phyloP scores from a whole-genome alignment of 2,329 filamentous ascomycete species.

The Fusarium equiseti region DNA sequence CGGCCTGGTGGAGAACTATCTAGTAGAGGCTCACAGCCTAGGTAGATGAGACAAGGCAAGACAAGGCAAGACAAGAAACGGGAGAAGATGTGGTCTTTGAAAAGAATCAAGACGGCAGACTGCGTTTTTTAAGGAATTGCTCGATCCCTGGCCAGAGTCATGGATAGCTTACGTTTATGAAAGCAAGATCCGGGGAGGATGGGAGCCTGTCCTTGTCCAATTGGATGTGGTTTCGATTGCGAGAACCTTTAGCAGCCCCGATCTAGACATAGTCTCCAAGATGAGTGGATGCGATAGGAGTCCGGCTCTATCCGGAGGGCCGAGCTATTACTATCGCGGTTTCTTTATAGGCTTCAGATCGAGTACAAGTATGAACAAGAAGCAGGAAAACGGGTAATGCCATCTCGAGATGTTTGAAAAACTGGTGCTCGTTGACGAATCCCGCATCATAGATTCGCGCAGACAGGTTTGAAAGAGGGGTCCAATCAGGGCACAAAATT shows the following conservation, averaged over 20 bases:
- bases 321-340: constrained; percentile 30
- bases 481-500: constrained; percentile 20
- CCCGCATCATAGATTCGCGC: constrained; percentile 12
- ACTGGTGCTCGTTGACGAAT: neutral
- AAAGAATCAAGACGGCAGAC: constrained; percentile 14
- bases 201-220: constrained; percentile 37
- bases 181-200: constrained; percentile 43
- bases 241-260: constrained; percentile 42
- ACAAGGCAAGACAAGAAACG: neutral
- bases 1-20: neutral
- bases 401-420: neutral
- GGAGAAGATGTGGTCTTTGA: neutral
- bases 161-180: constrained; percentile 46
- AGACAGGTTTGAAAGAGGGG: constrained; percentile 4
- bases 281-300: constrained; percentile 47
- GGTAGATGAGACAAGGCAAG: neutral
- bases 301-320: constrained; percentile 31
- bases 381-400: neutral
- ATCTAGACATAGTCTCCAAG: constrained; percentile 46
- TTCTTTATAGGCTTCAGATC: constrained; percentile 6
- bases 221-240: constrained; percentile 44
- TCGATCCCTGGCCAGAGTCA: constrained; percentile 32
- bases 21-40: neutral
- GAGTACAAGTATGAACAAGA: neutral
- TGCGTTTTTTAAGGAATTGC: constrained; percentile 34